Evolutionary conservation across 352 stramenopile genomes (phyloP).

Genomic region (Pythium coloratum): DNA sequence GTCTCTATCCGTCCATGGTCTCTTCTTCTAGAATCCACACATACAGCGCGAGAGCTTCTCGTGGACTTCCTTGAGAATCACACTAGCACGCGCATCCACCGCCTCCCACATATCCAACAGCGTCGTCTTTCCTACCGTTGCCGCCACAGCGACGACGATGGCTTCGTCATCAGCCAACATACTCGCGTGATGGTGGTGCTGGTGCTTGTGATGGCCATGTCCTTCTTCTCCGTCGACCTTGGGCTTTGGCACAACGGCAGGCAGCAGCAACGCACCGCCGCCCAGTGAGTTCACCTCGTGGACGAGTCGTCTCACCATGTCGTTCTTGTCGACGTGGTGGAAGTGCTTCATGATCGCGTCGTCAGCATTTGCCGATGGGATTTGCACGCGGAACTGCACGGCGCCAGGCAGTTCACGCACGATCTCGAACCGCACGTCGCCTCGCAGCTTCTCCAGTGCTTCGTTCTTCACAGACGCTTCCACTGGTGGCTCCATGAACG

Average conservation of each 20-base stretch:
- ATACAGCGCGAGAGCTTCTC: constrained; percentile 57
- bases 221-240: constrained; percentile 1
- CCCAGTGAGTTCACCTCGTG: constrained; percentile 61
- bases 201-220: constrained; percentile 1
- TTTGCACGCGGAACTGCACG: constrained; percentile 51
- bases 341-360: constrained; percentile 69
- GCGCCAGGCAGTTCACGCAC: constrained; percentile 24
- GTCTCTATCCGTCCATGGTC: background rate
- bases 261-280: constrained; percentile 42
- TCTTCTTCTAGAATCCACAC: constrained; percentile 57
- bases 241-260: constrained; percentile 7
- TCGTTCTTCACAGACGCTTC: constrained; percentile 1
- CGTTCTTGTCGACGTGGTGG: constrained; percentile 75
- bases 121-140: constrained; percentile 38
- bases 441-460: constrained; percentile 35
- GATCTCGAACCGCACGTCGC: constrained; percentile 54
- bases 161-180: constrained; percentile 24
- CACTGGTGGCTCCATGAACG: constrained; percentile 23
- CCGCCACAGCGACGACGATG: constrained; percentile 42
- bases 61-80: constrained; percentile 54
- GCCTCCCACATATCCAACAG: constrained; percentile 59
- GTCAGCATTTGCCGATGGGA: constrained; percentile 49
- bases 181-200: constrained; percentile 12
- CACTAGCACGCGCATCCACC: constrained; percentile 40
- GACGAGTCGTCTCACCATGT: constrained; percentile 55